Conservation (phyloP, 192 early-diverging fungal genomes). For the Podila epigama region DNA sequence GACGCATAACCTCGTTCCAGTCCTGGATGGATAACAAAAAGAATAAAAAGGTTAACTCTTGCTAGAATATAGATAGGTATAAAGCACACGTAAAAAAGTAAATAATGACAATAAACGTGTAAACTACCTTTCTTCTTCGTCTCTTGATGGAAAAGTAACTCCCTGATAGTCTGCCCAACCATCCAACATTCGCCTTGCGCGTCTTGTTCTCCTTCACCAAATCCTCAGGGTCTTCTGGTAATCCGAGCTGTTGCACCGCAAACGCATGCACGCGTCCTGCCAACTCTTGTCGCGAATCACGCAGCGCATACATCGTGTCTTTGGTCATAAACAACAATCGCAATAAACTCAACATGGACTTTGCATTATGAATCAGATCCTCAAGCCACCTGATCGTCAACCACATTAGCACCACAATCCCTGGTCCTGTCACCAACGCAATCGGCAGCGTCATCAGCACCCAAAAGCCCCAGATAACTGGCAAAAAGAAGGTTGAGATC, state of each 20-base stretch:
- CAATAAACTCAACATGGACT: slow-evolving; percentile 37
- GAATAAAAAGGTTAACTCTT: not conserved
- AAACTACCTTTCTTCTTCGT: slow-evolving; percentile 50
- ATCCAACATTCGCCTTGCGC: slow-evolving; percentile 28
- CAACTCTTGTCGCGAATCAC: slow-evolving; percentile 23
- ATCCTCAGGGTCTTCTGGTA: slow-evolving; percentile 52
- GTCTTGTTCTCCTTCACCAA: slow-evolving; percentile 44
- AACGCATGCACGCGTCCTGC: slow-evolving; percentile 29
- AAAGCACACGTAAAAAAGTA: too few relatives aligned
- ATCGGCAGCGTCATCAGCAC: slow-evolving; percentile 43
- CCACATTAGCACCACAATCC: slow-evolving; percentile 49
- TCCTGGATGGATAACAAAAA: slow-evolving; percentile 18
- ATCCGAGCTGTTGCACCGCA: slow-evolving; percentile 33
- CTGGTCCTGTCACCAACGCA: slow-evolving; percentile 31
- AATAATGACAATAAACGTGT: too few relatives aligned
- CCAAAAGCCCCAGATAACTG: slow-evolving; percentile 43
- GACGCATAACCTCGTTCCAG: slow-evolving; percentile 53
- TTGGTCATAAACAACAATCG: slow-evolving; percentile 38
- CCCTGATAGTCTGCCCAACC: slow-evolving; percentile 31
- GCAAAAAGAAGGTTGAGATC: slow-evolving; percentile 45
- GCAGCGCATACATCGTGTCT: slow-evolving; percentile 34
- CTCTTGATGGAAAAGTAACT: slow-evolving; percentile 53
- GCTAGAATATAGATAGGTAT: too few relatives aligned
- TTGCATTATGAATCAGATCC: slow-evolving; percentile 45
- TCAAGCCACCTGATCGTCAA: slow-evolving; percentile 53